Conservation (phyloP, 2,329 filamentous ascomycete genomes). For the Aureobasidium sp. region DNA sequence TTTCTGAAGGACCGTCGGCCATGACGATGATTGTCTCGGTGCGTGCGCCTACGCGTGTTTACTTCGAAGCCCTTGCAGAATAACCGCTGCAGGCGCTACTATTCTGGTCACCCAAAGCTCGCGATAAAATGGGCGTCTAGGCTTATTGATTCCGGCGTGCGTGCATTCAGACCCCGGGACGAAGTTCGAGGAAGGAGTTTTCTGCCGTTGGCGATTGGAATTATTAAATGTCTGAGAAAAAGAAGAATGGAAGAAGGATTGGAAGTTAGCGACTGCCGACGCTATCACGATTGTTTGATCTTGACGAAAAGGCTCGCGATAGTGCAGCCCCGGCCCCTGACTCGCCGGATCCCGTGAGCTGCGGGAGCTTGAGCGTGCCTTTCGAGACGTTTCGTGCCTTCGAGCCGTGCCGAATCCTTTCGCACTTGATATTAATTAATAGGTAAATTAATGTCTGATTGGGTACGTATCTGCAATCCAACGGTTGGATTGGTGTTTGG, state of each 20-base stretch:
- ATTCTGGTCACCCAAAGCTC: neutral
- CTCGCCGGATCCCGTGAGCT: slow-evolving; percentile 1
- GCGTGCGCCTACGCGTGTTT: neutral
- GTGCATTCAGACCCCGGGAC: no score
- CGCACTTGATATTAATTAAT: neutral
- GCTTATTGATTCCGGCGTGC: neutral
- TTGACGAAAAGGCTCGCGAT: slow-evolving; percentile 1
- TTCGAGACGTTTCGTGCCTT: slow-evolving; percentile 3
- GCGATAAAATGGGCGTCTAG: neutral
- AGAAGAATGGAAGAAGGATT: neutral
- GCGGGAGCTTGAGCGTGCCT: neutral
- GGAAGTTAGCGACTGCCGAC: neutral
- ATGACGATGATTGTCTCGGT: neutral
- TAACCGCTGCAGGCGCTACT: neutral
- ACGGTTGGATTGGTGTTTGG: no score
- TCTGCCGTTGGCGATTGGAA: neutral
- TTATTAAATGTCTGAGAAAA: no score
- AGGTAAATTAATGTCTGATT: no score
- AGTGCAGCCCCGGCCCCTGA: neutral
- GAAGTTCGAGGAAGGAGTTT: no score
- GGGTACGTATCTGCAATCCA: no score
- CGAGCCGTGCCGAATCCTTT: neutral
- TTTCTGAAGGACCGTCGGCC: neutral
- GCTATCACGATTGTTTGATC: neutral
- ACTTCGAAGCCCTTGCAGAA: slow-evolving; percentile 1